Evolutionary conservation across 1,139 yeast species (phyloP).

Genomic region (Pichia sp.): DNA sequence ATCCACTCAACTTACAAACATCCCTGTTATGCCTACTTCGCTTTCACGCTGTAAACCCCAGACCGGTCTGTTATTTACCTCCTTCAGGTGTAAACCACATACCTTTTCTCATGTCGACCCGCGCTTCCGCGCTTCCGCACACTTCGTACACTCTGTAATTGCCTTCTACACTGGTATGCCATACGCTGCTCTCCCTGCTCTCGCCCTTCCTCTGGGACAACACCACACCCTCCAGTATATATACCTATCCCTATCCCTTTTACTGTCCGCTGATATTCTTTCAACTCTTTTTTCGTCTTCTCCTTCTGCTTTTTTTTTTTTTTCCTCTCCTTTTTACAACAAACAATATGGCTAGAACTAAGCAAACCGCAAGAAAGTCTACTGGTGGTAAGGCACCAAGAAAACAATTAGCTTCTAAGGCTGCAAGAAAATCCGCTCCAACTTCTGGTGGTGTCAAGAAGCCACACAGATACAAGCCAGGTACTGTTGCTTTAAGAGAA

Average conservation of each 20-base stretch:
- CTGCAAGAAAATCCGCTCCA: constrained; percentile 98
- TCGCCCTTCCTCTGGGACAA: not conserved
- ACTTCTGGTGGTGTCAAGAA: constrained; percentile 98
- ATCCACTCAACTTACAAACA: not conserved
- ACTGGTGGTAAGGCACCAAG: constrained; percentile 99
- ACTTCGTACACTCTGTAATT: not conserved
- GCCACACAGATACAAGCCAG: constrained; percentile 99
- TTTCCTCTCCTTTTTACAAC: constrained; percentile 6
- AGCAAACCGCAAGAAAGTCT: constrained; percentile 98
- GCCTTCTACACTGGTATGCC: no score
- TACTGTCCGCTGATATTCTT: not conserved
- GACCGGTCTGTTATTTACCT: constrained; percentile 6
- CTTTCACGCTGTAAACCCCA: not conserved
- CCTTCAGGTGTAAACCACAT: constrained; percentile 1
- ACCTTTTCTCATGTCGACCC: not conserved
- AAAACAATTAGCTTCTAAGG: constrained; percentile 98
- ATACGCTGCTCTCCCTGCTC: no score
- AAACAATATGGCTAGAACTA: constrained; percentile 84
- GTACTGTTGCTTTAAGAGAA: constrained; percentile 99
- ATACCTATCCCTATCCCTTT: constrained; percentile 2
- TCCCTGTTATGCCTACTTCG: no score
- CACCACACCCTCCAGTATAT: not conserved
- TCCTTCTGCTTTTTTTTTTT: not conserved
- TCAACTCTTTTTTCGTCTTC: not conserved
- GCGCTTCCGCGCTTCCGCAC: not conserved